A percentile compares a stretch with the other conserved stretches of the same genome.
phyloP scores from a whole-genome alignment of 1,284 basidiomycete genomes.

The Stereum hirsutum region DNA sequence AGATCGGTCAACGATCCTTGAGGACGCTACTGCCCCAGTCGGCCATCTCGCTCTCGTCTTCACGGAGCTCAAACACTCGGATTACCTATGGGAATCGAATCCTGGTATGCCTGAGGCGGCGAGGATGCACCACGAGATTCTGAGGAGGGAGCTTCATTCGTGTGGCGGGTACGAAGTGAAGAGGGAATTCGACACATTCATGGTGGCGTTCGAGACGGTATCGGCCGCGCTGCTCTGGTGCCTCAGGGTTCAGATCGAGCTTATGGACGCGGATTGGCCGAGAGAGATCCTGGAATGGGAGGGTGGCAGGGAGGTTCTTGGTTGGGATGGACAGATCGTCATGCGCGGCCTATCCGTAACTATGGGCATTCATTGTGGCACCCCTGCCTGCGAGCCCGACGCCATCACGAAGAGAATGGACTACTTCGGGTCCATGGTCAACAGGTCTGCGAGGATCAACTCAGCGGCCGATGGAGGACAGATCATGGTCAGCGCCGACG shows the following conservation, averaged over 20 bases:
- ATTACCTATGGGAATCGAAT: slow-evolving; percentile 95
- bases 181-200: slow-evolving; percentile 98
- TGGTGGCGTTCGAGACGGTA: slow-evolving; percentile 94
- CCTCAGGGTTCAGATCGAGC: slow-evolving; percentile 79
- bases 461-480: slow-evolving; percentile 88
- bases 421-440: slow-evolving; percentile 92
- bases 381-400: slow-evolving; percentile 88
- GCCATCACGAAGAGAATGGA: slow-evolving; percentile 96
- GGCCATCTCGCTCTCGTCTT: slow-evolving; percentile 94
- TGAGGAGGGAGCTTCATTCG: slow-evolving; percentile 81
- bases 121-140: slow-evolving; percentile 82
- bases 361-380: slow-evolving; percentile 96
- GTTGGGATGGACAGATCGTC: slow-evolving; percentile 63
- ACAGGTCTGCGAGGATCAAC: slow-evolving; percentile 83
- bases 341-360: slow-evolving; percentile 89
- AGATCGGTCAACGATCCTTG: slow-evolving; percentile 41
- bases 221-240: slow-evolving; percentile 89
- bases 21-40: slow-evolving; percentile 81
- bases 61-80: slow-evolving; percentile 98
- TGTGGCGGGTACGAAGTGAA: slow-evolving; percentile 99
- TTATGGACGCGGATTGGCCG: slow-evolving; percentile 89
- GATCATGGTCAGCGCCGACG: slow-evolving; percentile 89
- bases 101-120: slow-evolving; percentile 95
- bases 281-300: slow-evolving; percentile 89
- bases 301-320: slow-evolving; percentile 81